Evolutionary conservation across 768 basidiomycete genomes (phyloP).

Genomic region (Tricholoma bakamatsutake): DNA sequence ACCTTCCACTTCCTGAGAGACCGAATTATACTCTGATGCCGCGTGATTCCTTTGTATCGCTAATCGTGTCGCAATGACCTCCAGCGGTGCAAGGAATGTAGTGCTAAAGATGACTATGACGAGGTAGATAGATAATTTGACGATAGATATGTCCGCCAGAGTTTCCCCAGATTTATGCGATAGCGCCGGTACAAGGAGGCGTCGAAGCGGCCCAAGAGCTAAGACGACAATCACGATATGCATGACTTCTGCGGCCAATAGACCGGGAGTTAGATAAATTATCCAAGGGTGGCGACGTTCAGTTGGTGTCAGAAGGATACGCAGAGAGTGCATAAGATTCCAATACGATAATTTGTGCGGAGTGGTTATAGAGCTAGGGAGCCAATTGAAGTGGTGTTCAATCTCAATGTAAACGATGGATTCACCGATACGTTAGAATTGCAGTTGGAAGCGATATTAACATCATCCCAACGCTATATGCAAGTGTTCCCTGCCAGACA

Average conservation of each 20-base stretch:
- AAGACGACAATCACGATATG: conserved; percentile 44
- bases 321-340: conserved; percentile 50
- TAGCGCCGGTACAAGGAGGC: conserved; percentile 38
- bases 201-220: conserved; percentile 40
- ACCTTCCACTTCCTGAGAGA: conserved; percentile 66
- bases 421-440: conserved; percentile 73
- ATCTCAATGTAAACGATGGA: not conserved
- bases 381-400: conserved; percentile 4
- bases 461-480: conserved; percentile 62
- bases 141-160: conserved; percentile 37
- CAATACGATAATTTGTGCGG: conserved; percentile 71
- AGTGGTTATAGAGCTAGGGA: conserved; percentile 69
- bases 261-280: conserved; percentile 71
- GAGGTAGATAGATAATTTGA: conserved; percentile 52
- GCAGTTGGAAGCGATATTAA: conserved; percentile 61
- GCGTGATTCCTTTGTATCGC: conserved; percentile 85
- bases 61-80: conserved; percentile 73
- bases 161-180: conserved; percentile 24
- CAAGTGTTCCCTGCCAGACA: conserved; percentile 44
- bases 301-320: conserved; percentile 72
- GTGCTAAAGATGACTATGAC: conserved; percentile 52
- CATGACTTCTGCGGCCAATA: conserved; percentile 53
- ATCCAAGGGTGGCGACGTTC: conserved; percentile 77
- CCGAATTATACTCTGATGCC: conserved; percentile 66
- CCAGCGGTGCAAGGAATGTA: conserved; percentile 61